Evolutionary conservation across 1,284 basidiomycete species (phyloP).

Genomic region (Wolfiporia cocos): DNA sequence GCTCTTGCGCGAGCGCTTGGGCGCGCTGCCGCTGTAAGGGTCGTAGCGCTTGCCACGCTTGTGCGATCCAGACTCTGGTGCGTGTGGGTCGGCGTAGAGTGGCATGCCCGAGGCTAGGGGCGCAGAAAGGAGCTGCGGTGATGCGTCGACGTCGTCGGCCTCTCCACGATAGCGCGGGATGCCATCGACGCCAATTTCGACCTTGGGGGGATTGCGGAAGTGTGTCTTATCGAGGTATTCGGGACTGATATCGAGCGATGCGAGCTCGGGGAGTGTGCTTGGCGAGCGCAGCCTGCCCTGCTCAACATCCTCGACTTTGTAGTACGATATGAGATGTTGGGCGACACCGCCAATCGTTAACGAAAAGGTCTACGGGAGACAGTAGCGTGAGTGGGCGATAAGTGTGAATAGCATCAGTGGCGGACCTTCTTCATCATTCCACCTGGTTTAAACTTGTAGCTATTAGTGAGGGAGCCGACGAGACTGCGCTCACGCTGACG

Average conservation of each 20-base stretch:
- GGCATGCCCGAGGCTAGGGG: constrained; percentile 47
- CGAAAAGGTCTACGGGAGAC: constrained; percentile 77
- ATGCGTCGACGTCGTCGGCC: constrained; percentile 56
- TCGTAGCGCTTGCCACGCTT: constrained; percentile 50
- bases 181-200: constrained; percentile 81
- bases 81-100: constrained; percentile 41
- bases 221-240: constrained; percentile 89
- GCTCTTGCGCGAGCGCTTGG: constrained; percentile 26
- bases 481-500: constrained; percentile 74
- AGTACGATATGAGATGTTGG: constrained; percentile 96
- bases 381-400: background rate
- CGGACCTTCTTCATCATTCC: constrained; percentile 93
- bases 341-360: constrained; percentile 80
- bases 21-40: constrained; percentile 33
- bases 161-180: constrained; percentile 76
- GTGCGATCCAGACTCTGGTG: constrained; percentile 24
- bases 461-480: constrained; percentile 86
- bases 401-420: background rate
- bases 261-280: constrained; percentile 85
- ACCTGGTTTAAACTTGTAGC: constrained; percentile 85
- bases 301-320: constrained; percentile 88
- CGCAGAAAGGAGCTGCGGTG: constrained; percentile 40
- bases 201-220: constrained; percentile 86
- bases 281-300: constrained; percentile 84
- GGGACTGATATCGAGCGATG: constrained; percentile 79